A percentile compares a stretch with the other conserved stretches of the same genome.
These are phyloP conservation scores for Isatis tinctoria DNA, from an alignment of 345 rosid genomes.

Conservation along the genomic window DNA sequence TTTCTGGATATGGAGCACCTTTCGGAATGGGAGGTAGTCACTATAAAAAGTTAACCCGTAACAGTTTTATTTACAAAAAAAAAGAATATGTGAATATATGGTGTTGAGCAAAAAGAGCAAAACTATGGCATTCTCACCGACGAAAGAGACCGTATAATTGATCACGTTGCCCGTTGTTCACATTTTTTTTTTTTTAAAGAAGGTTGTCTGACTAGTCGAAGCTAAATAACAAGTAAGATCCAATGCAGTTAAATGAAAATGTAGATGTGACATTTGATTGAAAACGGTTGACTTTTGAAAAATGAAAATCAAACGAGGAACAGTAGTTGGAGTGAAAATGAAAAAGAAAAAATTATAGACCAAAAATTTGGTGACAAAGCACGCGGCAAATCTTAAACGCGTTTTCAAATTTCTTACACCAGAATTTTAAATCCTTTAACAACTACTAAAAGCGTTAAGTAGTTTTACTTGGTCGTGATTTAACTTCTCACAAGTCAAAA, in stretches of 20 bases:
- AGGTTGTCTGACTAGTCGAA: not conserved
- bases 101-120: too few relatives aligned
- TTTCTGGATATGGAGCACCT: too few relatives aligned
- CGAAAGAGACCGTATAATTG: too few relatives aligned
- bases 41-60: too few relatives aligned
- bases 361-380: not conserved
- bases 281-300: not conserved
- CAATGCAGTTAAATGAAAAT: not conserved
- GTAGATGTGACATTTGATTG: not conserved
- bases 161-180: too few relatives aligned
- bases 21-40: too few relatives aligned
- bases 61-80: too few relatives aligned
- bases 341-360: too few relatives aligned
- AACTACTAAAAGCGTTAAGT: not conserved
- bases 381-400: constrained; percentile 14
- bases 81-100: too few relatives aligned
- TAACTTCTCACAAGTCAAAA: not conserved
- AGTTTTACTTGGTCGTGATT: constrained; percentile 20
- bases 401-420: not conserved
- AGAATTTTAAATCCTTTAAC: not conserved
- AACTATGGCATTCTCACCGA: too few relatives aligned
- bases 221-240: not conserved
- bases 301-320: not conserved
- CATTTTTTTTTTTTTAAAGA: too few relatives aligned
- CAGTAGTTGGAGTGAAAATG: too few relatives aligned